These are phyloP conservation scores for Panicum virgatum DNA, from an alignment of 202 grass and related monocot species.

Conservation along the genomic window DNA sequence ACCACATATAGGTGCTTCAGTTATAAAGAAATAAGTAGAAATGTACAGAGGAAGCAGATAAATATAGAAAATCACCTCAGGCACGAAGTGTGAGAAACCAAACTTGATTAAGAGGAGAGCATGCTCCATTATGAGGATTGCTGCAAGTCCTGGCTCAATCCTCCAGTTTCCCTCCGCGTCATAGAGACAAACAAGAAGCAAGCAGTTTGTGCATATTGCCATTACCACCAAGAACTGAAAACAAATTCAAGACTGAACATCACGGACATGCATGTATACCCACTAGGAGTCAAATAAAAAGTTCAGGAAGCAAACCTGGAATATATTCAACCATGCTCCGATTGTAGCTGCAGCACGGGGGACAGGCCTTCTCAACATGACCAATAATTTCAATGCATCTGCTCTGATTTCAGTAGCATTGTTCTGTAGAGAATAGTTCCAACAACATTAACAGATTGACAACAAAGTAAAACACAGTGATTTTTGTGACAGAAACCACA, in stretches of 20 bases:
- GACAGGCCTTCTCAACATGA: constrained; percentile 82
- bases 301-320: constrained; percentile 64
- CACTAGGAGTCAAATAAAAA: constrained; percentile 28
- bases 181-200: constrained; percentile 91
- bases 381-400: constrained; percentile 87
- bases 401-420: constrained; percentile 97
- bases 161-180: constrained; percentile 93
- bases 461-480: constrained; percentile 13
- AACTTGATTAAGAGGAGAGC: constrained; percentile 95
- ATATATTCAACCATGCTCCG: constrained; percentile 99
- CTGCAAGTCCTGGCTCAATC: constrained; percentile 89
- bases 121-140: constrained; percentile 94
- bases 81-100: constrained; percentile 96
- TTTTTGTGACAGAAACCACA: not conserved
- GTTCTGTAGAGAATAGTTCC: constrained; percentile 48
- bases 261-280: not conserved
- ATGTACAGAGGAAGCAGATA: constrained; percentile 2
- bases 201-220: constrained; percentile 97
- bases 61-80: constrained; percentile 66
- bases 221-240: constrained; percentile 93
- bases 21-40: not conserved
- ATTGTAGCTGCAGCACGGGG: constrained; percentile 91
- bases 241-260: constrained; percentile 18
- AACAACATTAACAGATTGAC: constrained; percentile 25
- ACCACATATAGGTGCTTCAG: constrained; percentile 17